These are phyloP conservation scores for Penicillium tannophilum DNA, from an alignment of 495 filamentous ascomycete genomes.

Conservation along the genomic window DNA sequence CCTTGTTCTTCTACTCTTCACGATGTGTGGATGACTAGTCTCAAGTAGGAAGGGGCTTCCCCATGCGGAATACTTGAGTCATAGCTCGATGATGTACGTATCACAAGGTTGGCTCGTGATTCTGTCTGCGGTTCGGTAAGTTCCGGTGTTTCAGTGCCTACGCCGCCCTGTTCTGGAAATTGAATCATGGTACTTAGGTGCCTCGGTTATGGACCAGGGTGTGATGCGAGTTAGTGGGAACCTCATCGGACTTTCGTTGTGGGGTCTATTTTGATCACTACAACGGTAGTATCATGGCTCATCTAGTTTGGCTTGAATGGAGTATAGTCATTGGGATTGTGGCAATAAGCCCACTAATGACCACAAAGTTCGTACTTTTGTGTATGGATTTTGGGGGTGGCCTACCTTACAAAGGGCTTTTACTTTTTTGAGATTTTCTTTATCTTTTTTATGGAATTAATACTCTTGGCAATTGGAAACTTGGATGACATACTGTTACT, in stretches of 20 bases:
- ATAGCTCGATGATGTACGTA: not conserved
- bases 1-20: not conserved
- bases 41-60: not conserved
- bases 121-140: conserved; percentile 26
- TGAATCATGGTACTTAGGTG: no score
- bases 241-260: not conserved
- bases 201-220: no score
- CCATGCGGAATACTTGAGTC: not conserved
- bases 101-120: conserved; percentile 9
- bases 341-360: not conserved
- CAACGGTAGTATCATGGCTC: no score
- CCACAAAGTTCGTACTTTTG: not conserved
- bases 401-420: no score
- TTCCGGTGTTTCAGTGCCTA: conserved; percentile 21
- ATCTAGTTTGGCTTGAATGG: not conserved
- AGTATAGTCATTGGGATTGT: not conserved
- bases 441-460: no score
- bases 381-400: no score
- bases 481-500: no score
- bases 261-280: no score
- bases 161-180: no score
- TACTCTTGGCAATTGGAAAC: no score
- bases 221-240: not conserved
- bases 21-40: not conserved
- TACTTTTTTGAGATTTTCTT: no score